A percentile compares a stretch with the other conserved stretches of the same genome.
These are phyloP conservation scores for Rubroboletus pulcherrimus DNA, from an alignment of 768 basidiomycete species.

Conservation along the genomic window DNA sequence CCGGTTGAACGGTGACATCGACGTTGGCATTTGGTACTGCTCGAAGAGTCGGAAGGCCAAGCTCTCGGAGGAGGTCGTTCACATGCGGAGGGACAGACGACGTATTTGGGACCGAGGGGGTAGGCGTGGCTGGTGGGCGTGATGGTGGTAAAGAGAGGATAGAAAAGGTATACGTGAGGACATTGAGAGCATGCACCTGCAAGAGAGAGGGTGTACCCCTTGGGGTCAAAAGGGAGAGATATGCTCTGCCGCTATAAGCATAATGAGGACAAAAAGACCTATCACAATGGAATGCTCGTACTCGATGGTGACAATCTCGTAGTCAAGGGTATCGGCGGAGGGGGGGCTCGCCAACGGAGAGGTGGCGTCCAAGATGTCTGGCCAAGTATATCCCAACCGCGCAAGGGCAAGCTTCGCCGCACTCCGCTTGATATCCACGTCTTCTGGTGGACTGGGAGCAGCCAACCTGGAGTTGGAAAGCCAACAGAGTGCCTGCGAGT, in stretches of 20 bases:
- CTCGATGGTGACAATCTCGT: constrained; percentile 25
- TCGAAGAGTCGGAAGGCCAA: constrained; percentile 55
- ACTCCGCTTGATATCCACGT: constrained; percentile 13
- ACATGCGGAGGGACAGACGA: constrained; percentile 46
- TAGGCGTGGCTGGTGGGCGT: constrained; percentile 31
- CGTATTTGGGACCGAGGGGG: constrained; percentile 23
- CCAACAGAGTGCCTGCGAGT: constrained; percentile 24
- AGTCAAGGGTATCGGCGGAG: constrained; percentile 30
- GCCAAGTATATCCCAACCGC: constrained; percentile 40
- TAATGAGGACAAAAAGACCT: constrained; percentile 2
- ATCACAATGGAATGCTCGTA: constrained; percentile 5
- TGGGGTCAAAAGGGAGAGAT: constrained; percentile 48
- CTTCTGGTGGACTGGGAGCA: constrained; percentile 10
- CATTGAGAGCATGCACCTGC: constrained; percentile 52
- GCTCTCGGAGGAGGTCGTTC: constrained; percentile 59
- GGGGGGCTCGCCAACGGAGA: constrained; percentile 22
- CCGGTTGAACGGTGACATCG: constrained; percentile 17
- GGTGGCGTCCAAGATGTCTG: constrained; percentile 38
- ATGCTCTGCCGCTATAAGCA: constrained; percentile 34
- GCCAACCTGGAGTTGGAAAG: constrained; percentile 22
- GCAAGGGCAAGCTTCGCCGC: constrained; percentile 30
- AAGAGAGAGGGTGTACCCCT: constrained; percentile 48
- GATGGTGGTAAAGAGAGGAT: constrained; percentile 54
- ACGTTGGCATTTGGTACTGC: constrained; percentile 29
- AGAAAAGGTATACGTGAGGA: constrained; percentile 41